A percentile compares a stretch with the other conserved stretches of the same genome.
Conservation (phyloP, 2,329 filamentous ascomycete species). For the Lachnellula suecica region DNA sequence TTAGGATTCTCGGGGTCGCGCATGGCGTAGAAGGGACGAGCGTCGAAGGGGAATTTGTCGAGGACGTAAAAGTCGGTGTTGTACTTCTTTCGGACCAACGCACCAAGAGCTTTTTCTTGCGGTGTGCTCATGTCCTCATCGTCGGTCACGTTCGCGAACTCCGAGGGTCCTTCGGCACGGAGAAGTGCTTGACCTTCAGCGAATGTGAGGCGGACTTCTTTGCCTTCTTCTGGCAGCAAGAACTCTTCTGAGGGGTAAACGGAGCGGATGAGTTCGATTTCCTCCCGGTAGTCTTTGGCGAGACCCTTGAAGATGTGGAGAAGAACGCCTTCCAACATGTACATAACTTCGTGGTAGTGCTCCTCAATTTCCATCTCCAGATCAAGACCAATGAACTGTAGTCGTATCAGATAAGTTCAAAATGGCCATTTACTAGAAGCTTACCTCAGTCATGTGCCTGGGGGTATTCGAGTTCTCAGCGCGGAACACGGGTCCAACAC, state of each 20-base stretch:
- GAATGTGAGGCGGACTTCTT: slow-evolving; percentile 76
- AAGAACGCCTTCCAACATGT: slow-evolving; percentile 72
- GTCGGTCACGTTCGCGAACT: slow-evolving; percentile 67
- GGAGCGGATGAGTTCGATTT: slow-evolving; percentile 70
- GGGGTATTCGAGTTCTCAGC: slow-evolving; percentile 86
- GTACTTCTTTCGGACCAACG: slow-evolving; percentile 83
- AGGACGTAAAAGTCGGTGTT: slow-evolving; percentile 95
- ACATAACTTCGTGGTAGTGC: slow-evolving; percentile 72
- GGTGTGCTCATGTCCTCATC: slow-evolving; percentile 79
- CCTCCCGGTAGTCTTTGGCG: slow-evolving; percentile 57
- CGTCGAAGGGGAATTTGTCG: slow-evolving; percentile 89
- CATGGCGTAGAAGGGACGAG: slow-evolving; percentile 91
- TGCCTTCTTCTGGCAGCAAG: slow-evolving; percentile 70
- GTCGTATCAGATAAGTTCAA: slow-evolving; percentile 9
- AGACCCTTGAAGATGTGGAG: slow-evolving; percentile 79
- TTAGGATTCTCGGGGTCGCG: slow-evolving; percentile 66
- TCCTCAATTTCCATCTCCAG: slow-evolving; percentile 86
- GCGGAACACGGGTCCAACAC: slow-evolving; percentile 78
- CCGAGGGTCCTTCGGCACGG: slow-evolving; percentile 68
- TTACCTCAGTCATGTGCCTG: slow-evolving; percentile 76
- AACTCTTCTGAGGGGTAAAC: slow-evolving; percentile 79
- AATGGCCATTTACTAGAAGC: slow-evolving; percentile 7
- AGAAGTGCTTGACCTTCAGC: slow-evolving; percentile 76
- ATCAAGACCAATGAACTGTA: slow-evolving; percentile 79
- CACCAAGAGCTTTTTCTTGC: slow-evolving; percentile 86